Base-by-base conservation (phyloP, 768 basidiomycete genomes). In the Tephrocybe sp. region DNA sequence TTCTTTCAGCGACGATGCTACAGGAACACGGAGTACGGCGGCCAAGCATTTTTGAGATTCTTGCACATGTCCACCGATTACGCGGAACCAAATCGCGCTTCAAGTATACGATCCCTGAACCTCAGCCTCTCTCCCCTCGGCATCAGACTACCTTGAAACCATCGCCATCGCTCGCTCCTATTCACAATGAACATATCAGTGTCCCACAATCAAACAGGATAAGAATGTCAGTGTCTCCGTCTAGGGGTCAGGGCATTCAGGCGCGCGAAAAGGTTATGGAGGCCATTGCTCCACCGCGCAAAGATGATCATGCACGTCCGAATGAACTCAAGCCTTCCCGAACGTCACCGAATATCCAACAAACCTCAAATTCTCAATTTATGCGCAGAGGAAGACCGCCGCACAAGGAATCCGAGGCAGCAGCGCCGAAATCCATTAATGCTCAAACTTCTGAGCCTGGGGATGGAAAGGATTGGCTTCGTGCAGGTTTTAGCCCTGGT, bases 1-100 rank as follows among this genome's bases (percentile, higher is more conserved):
- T 40, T 49, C 16, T 47, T 46, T 24, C 58, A 98, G 93, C 76
- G 0, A 91, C 90, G 4, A 97, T 97, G 92, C 80, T 99, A 21
- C 84, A 87, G 42, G 97, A 98, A 62, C 87, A 93, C 54, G 92
- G 95, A 2, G 64, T 82, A 3, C 86, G 90, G 56, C 79, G 97
- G 13, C 97, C 96, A 9, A 80, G 83, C 12, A 87, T 91, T 13
- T 98, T 95, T 59, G 92, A 97, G 59, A 69, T 96, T 12, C 83
- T 98, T 36, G 72, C 78, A 38, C 80, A 82, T 51, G 90, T 95
- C 1, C 97, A 98, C 69, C 76, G 78, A 25, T 79, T 97, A 59
- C 86, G 95, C 18, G 92, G 94, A 9, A 92, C 92, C 1, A 88
- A 83, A 64, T 90, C 93, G 6, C 78, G 80, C 31, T 88, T 87